Evolutionary conservation across 352 stramenopile species (phyloP), one percentile per base, ranked within the genome.

Genomic region (Thraustochytrium striatum): DNA sequence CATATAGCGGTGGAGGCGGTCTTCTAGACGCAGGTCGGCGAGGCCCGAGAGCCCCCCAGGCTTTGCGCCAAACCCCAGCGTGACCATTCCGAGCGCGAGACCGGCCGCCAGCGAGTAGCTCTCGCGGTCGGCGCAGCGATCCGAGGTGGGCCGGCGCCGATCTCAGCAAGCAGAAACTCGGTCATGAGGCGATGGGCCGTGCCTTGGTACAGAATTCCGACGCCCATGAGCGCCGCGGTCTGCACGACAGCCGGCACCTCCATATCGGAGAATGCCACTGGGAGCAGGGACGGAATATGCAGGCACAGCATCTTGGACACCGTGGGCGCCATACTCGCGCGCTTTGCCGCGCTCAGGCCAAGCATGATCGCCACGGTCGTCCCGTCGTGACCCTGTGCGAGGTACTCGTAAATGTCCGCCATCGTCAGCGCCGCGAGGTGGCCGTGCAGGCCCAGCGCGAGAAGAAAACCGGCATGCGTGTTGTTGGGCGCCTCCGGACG

Each of bases 281-380:
- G 94, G 2, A 98, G 88, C 30, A 98, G 86, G 13, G 93, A 96
- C 3, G 95, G 96, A 79, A 99, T 93, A 84, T 99, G 95, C 33
- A 99, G 87, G 83, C 93, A 99, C 1, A 99, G 85, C 92, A 98
- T 98, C 87, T 98, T 98, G 1, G 91, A 97, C 0, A 98, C 90
- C 3, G 91, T 92, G 32, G 93, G 88, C 69, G 93, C 93, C 83
- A 87, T 93, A 83, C 88, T 87, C 33, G 94, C 90, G 61, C 90
- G 88, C 79, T 95, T 96, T 28, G 95, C 97, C 30, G 92, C 93
- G 39, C 95, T 92, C 91, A 99, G 95, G 9, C 95, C 96, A 1
- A 99, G 88, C 61, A 99, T 89, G 50, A 98, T 90, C 5, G 93
- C 94, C 30, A 98, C 92, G 3, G 94, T 98, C 16, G 97, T 96